phyloP scores from a whole-genome alignment of 2,329 filamentous ascomycete species.

The Aspergillus floridensis region DNA sequence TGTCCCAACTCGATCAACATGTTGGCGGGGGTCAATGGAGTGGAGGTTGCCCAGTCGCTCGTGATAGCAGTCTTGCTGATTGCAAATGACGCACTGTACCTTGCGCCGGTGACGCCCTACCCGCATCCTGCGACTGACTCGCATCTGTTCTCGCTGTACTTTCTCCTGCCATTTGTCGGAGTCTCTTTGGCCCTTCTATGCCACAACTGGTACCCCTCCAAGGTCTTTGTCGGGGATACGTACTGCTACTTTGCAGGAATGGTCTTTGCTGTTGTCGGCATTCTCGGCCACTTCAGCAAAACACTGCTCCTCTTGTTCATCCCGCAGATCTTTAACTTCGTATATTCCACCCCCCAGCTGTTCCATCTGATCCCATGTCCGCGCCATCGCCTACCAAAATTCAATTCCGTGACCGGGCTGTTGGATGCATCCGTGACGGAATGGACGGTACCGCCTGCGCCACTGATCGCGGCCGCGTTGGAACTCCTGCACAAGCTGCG shows the following conservation, averaged over 20 bases:
- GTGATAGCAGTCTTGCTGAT: conserved; percentile 81
- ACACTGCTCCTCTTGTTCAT: conserved; percentile 86
- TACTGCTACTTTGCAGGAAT: conserved; percentile 99
- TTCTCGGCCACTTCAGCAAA: conserved; percentile 97
- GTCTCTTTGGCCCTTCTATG: conserved; percentile 81
- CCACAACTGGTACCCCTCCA: conserved; percentile 95
- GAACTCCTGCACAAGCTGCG: conserved; percentile 66
- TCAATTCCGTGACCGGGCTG: conserved; percentile 79
- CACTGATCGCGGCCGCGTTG: conserved; percentile 61
- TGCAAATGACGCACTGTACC: conserved; percentile 84
- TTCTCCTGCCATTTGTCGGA: conserved; percentile 89
- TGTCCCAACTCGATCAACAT: conserved; percentile 99
- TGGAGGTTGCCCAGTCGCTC: conserved; percentile 91
- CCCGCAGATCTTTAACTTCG: conserved; percentile 94
- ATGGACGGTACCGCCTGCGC: conserved; percentile 69
- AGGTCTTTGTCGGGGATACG: conserved; percentile 95
- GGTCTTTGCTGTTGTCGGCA: conserved; percentile 96
- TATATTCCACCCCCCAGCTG: conserved; percentile 89
- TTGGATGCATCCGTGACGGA: conserved; percentile 82
- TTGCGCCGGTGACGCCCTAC: conserved; percentile 69
- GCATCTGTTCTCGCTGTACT: conserved; percentile 92
- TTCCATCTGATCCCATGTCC: conserved; percentile 90
- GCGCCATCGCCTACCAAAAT: conserved; percentile 82
- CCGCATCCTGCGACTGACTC: conserved; percentile 93
- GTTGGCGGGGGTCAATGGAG: conserved; percentile 97